These are phyloP conservation scores for Echeveria elegans DNA, from an alignment of 164 flowering plant genomes.

Conservation along the genomic window DNA sequence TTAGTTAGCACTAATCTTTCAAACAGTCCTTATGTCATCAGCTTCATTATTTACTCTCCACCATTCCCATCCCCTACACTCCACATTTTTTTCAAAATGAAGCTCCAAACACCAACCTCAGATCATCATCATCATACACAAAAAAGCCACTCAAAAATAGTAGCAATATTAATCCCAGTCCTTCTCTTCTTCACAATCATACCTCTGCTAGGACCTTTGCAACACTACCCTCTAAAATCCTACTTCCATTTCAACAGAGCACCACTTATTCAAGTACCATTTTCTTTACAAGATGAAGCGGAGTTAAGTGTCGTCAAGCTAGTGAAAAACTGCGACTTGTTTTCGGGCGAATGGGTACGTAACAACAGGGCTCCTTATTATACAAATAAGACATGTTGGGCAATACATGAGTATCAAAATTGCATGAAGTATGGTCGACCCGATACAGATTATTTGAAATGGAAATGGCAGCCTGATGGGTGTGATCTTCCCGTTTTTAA, in stretches of 20 bases:
- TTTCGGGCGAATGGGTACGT: conserved; percentile 4
- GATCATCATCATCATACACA: conserved; percentile 4
- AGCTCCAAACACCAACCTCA: neutral
- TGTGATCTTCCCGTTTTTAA: conserved; percentile 1
- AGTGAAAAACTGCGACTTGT: neutral
- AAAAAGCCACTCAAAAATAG: neutral
- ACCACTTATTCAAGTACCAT: neutral
- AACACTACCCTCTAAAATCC: conserved; percentile 4
- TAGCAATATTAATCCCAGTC: neutral
- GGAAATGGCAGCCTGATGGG: conserved; percentile 1
- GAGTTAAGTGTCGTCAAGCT: too few species aligned
- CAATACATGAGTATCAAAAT: conserved; percentile 1
- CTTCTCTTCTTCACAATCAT: neutral
- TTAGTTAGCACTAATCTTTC: too few species aligned
- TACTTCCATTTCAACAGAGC: neutral
- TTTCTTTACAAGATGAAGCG: too few species aligned
- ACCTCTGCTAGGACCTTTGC: neutral
- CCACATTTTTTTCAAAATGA: neutral
- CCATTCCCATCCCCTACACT: neutral
- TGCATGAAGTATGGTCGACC: conserved; percentile 1
- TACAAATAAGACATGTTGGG: conserved; percentile 2
- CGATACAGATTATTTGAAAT: neutral
- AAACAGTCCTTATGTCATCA: too few species aligned
- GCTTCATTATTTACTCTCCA: too few species aligned
- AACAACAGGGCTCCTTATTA: too few species aligned